A percentile compares a stretch with the other conserved stretches of the same genome.
phyloP scores from a whole-genome alignment of 2,329 filamentous ascomycete species.

The Harringtonia lauricola region DNA sequence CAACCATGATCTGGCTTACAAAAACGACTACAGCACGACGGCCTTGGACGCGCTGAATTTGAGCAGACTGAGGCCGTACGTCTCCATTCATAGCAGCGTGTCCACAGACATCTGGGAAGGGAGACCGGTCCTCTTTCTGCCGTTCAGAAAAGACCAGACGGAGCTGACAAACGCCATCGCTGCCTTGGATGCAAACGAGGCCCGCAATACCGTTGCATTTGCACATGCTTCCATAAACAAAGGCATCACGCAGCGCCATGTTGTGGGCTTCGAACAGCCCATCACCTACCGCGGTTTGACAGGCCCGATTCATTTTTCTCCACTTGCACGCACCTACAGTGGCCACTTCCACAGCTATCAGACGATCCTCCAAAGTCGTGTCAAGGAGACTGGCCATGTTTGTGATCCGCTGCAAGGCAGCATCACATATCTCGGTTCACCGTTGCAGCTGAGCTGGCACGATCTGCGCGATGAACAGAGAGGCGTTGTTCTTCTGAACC shows the following conservation, averaged over 20 bases:
- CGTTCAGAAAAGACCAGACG: conserved; percentile 21
- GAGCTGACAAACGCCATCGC: conserved; percentile 16
- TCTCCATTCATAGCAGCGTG: conserved; percentile 16
- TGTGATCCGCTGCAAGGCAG: conserved; percentile 14
- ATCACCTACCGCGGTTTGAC: conserved; percentile 17
- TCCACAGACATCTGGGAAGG: conserved; percentile 17
- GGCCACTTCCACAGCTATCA: conserved; percentile 23
- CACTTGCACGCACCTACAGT: conserved; percentile 21
- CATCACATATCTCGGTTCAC: conserved; percentile 20
- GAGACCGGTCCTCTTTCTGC: conserved; percentile 18
- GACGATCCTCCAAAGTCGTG: conserved; percentile 17
- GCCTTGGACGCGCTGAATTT: conserved; percentile 20
- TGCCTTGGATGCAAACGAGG: conserved; percentile 11
- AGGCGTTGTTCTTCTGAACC: conserved; percentile 19
- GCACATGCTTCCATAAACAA: conserved; percentile 21
- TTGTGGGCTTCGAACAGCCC: conserved; percentile 11
- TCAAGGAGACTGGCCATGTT: neutral
- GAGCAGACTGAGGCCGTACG: conserved; percentile 13
- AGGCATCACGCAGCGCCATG: conserved; percentile 20
- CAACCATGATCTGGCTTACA: conserved; percentile 23
- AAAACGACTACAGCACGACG: conserved; percentile 17
- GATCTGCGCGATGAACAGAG: conserved; percentile 18
- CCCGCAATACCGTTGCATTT: conserved; percentile 18
- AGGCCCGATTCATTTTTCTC: conserved; percentile 15
- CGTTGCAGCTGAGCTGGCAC: conserved; percentile 21